Evolutionary conservation across 73 alveolate species (phyloP), one percentile per base, ranked within the genome.

Genomic region (Stentor roeselii): DNA sequence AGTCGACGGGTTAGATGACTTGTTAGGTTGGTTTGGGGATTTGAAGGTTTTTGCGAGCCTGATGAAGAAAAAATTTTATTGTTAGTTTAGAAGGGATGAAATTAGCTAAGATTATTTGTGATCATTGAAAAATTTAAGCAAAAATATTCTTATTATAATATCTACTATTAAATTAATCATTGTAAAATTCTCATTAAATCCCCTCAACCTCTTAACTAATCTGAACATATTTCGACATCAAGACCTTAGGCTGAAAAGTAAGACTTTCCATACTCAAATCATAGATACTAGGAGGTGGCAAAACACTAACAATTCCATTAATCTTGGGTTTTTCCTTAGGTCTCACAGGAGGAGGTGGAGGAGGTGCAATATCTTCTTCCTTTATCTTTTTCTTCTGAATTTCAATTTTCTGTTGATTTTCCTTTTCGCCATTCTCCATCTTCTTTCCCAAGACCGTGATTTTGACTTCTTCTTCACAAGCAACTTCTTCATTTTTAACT

Each of bases 201-300:
- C n/a, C n/a, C n/a, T n/a, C n/a, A 50, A 50, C 21, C 67, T 11
- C 30, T 50, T 50, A 50, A 50, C 21, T 11, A 50, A 6, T 50
- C 21, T 50, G 67, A 50, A 67, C 34, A 67, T 67, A 67, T 67
- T 67, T 67, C 14, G 80, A 67, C 14, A 21, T n/a, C 34, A 67
- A 67, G 11, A 67, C 37, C 2, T 67, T 67, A 32, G 80, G n/a
- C 34, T 67, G 80, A 67, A 67, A 67, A 0, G 41, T 32, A 21
- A 32, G 41, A 14, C 37, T 34, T 32, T 67, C 80, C 0, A 21
- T 32, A 34, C 37, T 67, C 3, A 67, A 32, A 0, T 67, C 80
- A 67, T 67, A 67, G 21, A 67, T 67, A 21, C 50, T 30, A 21
- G 80, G 80, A 30, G 80, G 80, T 67, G 80, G 80, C 2, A 67